Conservation (phyloP, 2,329 filamentous ascomycete genomes). For the Nannizziopsis barbatae region DNA sequence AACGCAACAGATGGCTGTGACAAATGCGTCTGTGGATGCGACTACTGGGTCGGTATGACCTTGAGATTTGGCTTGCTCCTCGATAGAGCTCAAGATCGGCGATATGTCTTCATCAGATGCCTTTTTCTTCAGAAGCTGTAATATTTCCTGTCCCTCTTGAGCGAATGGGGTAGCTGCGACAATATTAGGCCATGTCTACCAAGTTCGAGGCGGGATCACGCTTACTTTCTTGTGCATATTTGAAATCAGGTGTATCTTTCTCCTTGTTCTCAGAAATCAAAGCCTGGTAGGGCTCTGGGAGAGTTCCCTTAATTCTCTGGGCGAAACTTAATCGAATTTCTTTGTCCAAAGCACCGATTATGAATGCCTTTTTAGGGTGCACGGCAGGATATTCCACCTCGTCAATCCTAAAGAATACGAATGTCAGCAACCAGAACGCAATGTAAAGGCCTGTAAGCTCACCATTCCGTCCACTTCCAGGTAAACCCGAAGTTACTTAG, state of each 20-base stretch:
- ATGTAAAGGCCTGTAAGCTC: constrained; percentile 18
- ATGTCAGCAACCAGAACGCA: neutral
- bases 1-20: constrained; percentile 85
- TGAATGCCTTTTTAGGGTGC: constrained; percentile 87
- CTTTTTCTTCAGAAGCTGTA: constrained; percentile 69
- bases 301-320: constrained; percentile 85
- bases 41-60: constrained; percentile 64
- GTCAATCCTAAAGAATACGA: constrained; percentile 47
- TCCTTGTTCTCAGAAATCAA: constrained; percentile 81
- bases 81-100: constrained; percentile 65
- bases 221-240: constrained; percentile 66
- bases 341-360: constrained; percentile 81
- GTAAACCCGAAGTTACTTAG: constrained; percentile 98
- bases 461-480: constrained; percentile 99
- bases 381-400: constrained; percentile 66
- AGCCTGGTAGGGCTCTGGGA: constrained; percentile 69
- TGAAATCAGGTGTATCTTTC: constrained; percentile 91
- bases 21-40: constrained; percentile 82
- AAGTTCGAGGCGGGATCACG: no score
- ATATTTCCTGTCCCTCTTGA: constrained; percentile 70
- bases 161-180: constrained; percentile 63
- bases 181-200: no score
- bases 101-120: constrained; percentile 79
- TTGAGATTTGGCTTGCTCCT: constrained; percentile 60
- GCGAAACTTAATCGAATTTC: constrained; percentile 95